Percentiles rank a stretch among this genome's conserved stretches.
Evolutionary conservation across 1,139 yeast species (phyloP).

Genomic region (Hansenula sp.): DNA sequence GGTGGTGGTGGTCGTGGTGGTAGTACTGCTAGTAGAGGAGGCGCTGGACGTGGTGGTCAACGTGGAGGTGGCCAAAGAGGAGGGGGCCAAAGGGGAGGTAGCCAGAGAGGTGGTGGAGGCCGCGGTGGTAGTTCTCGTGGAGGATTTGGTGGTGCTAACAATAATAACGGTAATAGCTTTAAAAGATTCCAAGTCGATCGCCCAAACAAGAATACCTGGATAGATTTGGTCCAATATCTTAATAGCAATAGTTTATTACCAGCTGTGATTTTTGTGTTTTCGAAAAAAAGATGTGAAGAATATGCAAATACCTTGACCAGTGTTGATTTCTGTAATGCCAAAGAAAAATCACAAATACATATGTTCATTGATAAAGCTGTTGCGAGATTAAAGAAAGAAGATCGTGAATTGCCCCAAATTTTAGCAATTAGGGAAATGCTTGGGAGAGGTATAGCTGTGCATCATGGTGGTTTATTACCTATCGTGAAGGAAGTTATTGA

Average conservation of each 20-base stretch:
- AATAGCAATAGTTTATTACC: slow-evolving; percentile 71
- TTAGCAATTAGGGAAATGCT: slow-evolving; percentile 75
- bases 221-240: slow-evolving; percentile 68
- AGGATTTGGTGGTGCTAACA: slow-evolving; percentile 34
- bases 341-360: slow-evolving; percentile 86
- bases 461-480: slow-evolving; percentile 95
- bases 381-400: slow-evolving; percentile 84
- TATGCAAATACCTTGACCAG: slow-evolving; percentile 78
- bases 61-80: slow-evolving; percentile 26
- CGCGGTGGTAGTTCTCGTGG: slow-evolving; percentile 35
- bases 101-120: slow-evolving; percentile 20
- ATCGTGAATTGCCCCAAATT: slow-evolving; percentile 90
- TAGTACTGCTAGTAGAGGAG: slow-evolving; percentile 29
- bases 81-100: slow-evolving; percentile 28
- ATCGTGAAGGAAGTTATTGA: slow-evolving; percentile 95
- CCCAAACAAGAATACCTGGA: slow-evolving; percentile 80
- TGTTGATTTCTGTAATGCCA: slow-evolving; percentile 75
- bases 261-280: slow-evolving; percentile 89
- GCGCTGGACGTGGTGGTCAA: slow-evolving; percentile 28
- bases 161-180: slow-evolving; percentile 23
- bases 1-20: slow-evolving; percentile 22
- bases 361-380: slow-evolving; percentile 91
- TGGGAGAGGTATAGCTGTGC: slow-evolving; percentile 92
- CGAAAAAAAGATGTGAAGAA: slow-evolving; percentile 90
- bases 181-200: slow-evolving; percentile 37